Percentiles rank a stretch among this genome's conserved stretches.
phyloP scores from a whole-genome alignment of 345 rosid genomes.

The Lepidium africanum region DNA sequence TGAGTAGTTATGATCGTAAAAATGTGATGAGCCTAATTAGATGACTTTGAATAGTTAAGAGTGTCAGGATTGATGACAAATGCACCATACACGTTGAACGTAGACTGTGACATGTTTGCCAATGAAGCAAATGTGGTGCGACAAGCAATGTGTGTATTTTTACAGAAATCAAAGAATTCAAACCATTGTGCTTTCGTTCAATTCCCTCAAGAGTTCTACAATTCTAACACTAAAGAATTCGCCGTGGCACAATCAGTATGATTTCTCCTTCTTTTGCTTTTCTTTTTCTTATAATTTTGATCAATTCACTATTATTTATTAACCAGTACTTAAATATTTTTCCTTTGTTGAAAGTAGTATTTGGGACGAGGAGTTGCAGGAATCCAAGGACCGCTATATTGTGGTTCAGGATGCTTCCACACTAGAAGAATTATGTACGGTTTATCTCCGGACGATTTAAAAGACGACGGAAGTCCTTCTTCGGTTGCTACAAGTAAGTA shows the following conservation, averaged over 20 bases:
- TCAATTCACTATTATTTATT: too few relatives aligned
- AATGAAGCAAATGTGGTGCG: slow-evolving; percentile 37
- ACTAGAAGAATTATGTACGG: slow-evolving; percentile 53
- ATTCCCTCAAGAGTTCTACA: slow-evolving; percentile 39
- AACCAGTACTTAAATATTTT: too few relatives aligned
- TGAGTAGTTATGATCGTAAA: too few relatives aligned
- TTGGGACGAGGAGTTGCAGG: slow-evolving; percentile 29
- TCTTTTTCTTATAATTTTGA: too few relatives aligned
- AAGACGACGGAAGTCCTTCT: background rate
- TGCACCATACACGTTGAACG: slow-evolving; percentile 57
- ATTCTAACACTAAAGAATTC: slow-evolving; percentile 22
- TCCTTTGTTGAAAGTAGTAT: slow-evolving; percentile 20
- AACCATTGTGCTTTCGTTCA: slow-evolving; percentile 38
- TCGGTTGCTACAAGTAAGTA: slow-evolving; percentile 2
- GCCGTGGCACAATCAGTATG: background rate
- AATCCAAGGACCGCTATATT: slow-evolving; percentile 40
- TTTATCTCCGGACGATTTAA: slow-evolving; percentile 19
- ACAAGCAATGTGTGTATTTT: slow-evolving; percentile 42
- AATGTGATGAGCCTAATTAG: too few relatives aligned
- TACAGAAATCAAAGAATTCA: slow-evolving; percentile 4
- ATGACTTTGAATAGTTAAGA: slow-evolving; percentile 30
- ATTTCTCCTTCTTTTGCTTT: too few relatives aligned
- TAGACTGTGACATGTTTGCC: slow-evolving; percentile 59
- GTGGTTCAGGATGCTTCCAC: slow-evolving; percentile 50
- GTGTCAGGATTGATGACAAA: slow-evolving; percentile 63